A percentile compares a stretch with the other conserved stretches of the same genome.
Conservation (phyloP, 257 asterid species). For the Solanum paucissectum region DNA sequence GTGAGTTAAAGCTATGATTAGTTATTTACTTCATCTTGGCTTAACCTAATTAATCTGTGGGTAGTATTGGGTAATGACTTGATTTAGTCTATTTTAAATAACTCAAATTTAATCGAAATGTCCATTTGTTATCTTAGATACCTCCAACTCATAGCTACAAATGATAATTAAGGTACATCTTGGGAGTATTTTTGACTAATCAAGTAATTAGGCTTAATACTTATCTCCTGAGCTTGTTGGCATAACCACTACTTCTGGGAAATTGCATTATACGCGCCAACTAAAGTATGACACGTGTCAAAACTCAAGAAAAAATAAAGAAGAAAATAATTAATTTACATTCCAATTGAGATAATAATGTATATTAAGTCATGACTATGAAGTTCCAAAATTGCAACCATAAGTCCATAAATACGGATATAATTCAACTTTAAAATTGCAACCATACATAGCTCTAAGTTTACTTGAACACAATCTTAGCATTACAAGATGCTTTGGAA, state of each 20-base stretch:
- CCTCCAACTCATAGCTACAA: not conserved
- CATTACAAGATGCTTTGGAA: constrained; percentile 58
- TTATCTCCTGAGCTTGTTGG: not conserved
- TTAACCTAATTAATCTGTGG: not conserved
- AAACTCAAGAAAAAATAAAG: not conserved
- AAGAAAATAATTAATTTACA: not conserved
- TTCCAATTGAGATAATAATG: not conserved
- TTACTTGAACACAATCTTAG: constrained; percentile 47
- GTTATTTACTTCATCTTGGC: not conserved
- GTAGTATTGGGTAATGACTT: not conserved
- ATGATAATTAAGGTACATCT: not conserved
- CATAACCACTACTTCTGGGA: not conserved
- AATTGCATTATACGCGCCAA: not conserved
- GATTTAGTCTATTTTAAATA: not conserved
- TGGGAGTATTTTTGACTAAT: not conserved
- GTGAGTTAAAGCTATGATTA: not conserved
- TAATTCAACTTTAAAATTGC: not conserved
- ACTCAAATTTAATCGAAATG: not conserved
- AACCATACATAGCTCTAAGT: not conserved
- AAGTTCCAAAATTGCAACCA: not conserved
- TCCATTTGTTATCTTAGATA: no score
- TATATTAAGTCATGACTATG: not conserved
- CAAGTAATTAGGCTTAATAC: not conserved
- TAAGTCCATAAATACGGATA: not conserved
- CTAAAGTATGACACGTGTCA: not conserved